These are phyloP conservation scores for Kentomonas sorsogonicus DNA, from an alignment of 208 protist species.

Conservation along the genomic window DNA sequence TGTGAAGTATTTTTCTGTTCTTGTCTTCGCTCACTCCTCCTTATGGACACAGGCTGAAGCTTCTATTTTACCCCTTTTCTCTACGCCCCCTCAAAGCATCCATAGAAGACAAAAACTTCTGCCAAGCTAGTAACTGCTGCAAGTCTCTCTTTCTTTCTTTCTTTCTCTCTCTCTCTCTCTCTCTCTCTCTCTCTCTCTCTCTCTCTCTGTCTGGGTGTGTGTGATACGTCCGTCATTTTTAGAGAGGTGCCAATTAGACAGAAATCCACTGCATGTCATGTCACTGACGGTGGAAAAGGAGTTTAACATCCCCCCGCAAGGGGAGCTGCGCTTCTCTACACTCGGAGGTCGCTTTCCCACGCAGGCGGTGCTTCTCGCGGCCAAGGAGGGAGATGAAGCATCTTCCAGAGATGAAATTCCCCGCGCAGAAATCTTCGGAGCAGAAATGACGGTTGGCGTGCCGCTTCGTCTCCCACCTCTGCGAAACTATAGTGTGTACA, in stretches of 20 bases:
- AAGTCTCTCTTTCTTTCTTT: background rate
- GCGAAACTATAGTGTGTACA: constrained; percentile 43
- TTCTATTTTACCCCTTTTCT: background rate
- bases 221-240: background rate
- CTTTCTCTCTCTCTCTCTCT: background rate
- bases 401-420: background rate
- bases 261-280: background rate
- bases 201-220: background rate
- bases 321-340: constrained; percentile 44
- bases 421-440: constrained; percentile 50
- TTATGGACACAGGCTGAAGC: too few species aligned
- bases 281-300: constrained; percentile 6
- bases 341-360: constrained; percentile 16
- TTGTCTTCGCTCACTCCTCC: background rate
- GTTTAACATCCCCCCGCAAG: constrained; percentile 40
- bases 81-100: background rate
- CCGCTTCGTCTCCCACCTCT: constrained; percentile 37
- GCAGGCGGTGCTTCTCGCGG: constrained; percentile 24
- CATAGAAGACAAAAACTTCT: too few species aligned
- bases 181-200: constrained; percentile 1
- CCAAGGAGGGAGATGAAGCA: constrained; percentile 13
- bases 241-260: background rate
- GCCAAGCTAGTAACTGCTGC: background rate
- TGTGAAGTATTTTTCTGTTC: background rate
- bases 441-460: constrained; percentile 41